Base-by-base conservation (phyloP, 257 asterid genomes). In the Hygrophila difformis region DNA sequence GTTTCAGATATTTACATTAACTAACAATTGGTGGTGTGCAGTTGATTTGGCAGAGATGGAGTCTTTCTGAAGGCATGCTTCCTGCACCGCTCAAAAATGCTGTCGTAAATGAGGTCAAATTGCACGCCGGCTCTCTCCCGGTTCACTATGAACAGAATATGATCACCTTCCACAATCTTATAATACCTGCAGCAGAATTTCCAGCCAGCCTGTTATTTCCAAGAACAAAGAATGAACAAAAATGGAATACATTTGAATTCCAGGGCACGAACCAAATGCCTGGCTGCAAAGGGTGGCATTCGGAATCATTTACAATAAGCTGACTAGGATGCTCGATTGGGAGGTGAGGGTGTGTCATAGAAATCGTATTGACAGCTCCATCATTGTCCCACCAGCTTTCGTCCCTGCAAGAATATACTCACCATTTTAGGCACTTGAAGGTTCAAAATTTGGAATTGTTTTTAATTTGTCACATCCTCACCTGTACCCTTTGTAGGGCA, bases 311-410 rank as follows among this genome's bases (percentile, higher is more conserved):
- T 2, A 72, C 71, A 10, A 82, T 92, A 6, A 57, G 67, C 29
- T 51, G 74, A 59, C 59, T 72, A 1, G 92, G 96, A 43, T 91
- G 98, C 46, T 91, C 96, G 9, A 72, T 58, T 1, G 98, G 98
- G 47, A 82, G 52, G 39, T 93, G 93, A 24, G 98, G 98, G 56
- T 91, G 98, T 7, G 98, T 91, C 96, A 91, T 91, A 31, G 96
- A 85, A 60, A 86, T 77, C 19, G 95, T 91, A 78, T 91, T 91
- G 45, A 91, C 85, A 3, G 98, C 96, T 47, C 98, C 98, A 35
- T 91, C 98, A 41, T 91, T 91, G 59, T 80, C 98, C 98, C 96
- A 91, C 96, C 98, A 91, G 48, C 82, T 96, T 57, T 91, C 93
- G 60, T 91, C 96, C 74, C 98, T 91, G 52, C 19, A 52, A 49